Evolutionary conservation across 1,284 basidiomycete genomes (phyloP).

Genomic region (Ganoderma leucocontextum): DNA sequence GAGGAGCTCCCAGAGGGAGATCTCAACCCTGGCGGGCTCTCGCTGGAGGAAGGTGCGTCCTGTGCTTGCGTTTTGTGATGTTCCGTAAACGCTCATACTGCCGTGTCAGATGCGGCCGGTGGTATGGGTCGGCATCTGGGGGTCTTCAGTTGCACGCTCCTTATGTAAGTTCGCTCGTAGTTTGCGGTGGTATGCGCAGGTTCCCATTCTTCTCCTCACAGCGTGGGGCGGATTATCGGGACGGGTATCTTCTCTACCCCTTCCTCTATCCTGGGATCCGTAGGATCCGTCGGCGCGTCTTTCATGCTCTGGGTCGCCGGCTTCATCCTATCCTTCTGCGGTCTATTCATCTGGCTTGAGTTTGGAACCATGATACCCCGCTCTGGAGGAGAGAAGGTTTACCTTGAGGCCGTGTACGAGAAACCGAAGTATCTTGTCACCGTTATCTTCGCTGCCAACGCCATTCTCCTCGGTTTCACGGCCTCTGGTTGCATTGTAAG

Average conservation of each 20-base stretch:
- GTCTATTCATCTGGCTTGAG: constrained; percentile 76
- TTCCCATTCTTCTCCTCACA: constrained; percentile 23
- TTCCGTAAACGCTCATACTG: background rate
- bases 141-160: constrained; percentile 42
- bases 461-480: constrained; percentile 66
- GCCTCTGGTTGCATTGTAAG: constrained; percentile 65
- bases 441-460: constrained; percentile 66
- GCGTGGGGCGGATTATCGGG: constrained; percentile 63
- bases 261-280: constrained; percentile 65
- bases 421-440: constrained; percentile 68
- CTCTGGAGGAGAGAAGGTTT: constrained; percentile 80
- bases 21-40: constrained; percentile 29
- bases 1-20: constrained; percentile 22
- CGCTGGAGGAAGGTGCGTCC: constrained; percentile 32
- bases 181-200: background rate
- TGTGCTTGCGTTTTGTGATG: background rate
- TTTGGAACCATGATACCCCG: constrained; percentile 66
- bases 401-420: constrained; percentile 75
- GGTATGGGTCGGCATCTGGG: constrained; percentile 44
- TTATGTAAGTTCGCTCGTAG: constrained; percentile 35
- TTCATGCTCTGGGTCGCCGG: constrained; percentile 79
- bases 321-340: constrained; percentile 66
- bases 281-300: constrained; percentile 70
- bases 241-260: constrained; percentile 73
- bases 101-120: constrained; percentile 38